Evolutionary conservation across 2,329 filamentous ascomycete species (phyloP), one percentile per base, ranked within the genome.

Genomic region (Blastomyces gilchristii): DNA sequence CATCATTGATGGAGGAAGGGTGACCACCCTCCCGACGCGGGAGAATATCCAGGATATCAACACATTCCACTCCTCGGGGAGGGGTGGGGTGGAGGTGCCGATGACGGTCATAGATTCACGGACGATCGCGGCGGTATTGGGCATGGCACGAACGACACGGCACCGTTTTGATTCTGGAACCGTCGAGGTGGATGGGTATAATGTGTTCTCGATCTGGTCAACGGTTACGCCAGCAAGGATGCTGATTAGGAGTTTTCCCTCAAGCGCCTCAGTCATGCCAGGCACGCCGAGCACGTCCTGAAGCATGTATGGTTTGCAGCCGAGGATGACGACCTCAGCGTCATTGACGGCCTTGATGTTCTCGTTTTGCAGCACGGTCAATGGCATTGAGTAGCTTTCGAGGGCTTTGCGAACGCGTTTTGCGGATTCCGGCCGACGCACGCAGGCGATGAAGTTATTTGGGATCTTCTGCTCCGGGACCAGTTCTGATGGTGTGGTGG

Each of bases 31-130:
- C 5, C 79, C 78, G 34, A 80, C 74, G 2, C 78, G 78, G 12
- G 76, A 79, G 73, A 87, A 87, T 45, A 87, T 83, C 76, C 83
- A 85, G 28, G 77, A 76, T 0, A 83, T 76, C 7, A 85, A 72
- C 22, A 70, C 69, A 9, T 74, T 68, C 61, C 78, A 77, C 14
- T 76, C 71, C 1, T 75, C 67, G 3, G 74, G 71, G 0, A 84
- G 75, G 4, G 81, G 78, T 1, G 81, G 79, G 3, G 74, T 75
- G 1, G 76, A 74, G 1, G 82, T 85, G 58, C 85, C 86, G 68
- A 96, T 87, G 62, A 94, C 85, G 3, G 87, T 93, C 89, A 94
- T 94, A 68, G 84, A 87, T 75, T 95, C 87, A 57, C 89, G 79
- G 63, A 95, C 87, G 58, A 89, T 82, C 34, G 87, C 86, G 12